phyloP scores from a whole-genome alignment of 176 grass and related monocot species.

The Zea luxurians region DNA sequence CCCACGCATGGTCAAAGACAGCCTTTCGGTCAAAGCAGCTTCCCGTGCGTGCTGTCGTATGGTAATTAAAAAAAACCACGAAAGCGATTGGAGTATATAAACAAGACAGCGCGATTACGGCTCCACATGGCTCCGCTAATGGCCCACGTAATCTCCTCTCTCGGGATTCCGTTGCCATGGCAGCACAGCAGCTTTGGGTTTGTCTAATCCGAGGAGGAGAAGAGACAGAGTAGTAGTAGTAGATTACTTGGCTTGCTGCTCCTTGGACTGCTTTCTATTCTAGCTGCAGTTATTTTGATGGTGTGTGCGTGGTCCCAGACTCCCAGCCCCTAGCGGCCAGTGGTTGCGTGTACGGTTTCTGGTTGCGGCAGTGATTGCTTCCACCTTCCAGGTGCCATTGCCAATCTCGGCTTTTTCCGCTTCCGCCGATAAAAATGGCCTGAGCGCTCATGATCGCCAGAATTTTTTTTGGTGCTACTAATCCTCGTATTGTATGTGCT shows the following conservation, averaged over 20 bases:
- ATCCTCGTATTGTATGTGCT: too few relatives aligned
- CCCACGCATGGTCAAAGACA: conserved; percentile 35
- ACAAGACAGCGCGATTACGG: not conserved
- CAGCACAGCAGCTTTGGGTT: not conserved
- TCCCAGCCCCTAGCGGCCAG: not conserved
- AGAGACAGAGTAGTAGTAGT: not conserved
- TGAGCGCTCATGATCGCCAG: not conserved
- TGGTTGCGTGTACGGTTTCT: conserved; percentile 27
- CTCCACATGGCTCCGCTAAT: conserved; percentile 32
- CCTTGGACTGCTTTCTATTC: not conserved
- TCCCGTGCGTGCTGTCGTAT: conserved; percentile 39
- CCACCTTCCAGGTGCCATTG: not conserved
- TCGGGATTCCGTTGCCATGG: conserved; percentile 7
- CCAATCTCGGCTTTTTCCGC: not conserved
- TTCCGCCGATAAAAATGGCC: not conserved
- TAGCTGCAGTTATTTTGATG: conserved; percentile 11
- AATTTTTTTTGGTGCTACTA: too few relatives aligned
- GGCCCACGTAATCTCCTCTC: conserved; percentile 49
- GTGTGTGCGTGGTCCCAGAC: not conserved
- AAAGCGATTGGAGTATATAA: conserved; percentile 38
- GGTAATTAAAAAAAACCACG: not conserved
- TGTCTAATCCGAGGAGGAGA: not conserved
- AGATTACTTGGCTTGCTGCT: conserved; percentile 30
- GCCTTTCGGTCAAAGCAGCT: conserved; percentile 37
- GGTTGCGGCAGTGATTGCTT: conserved; percentile 27